phyloP scores from a whole-genome alignment of 176 grass and related monocot species.

The barley (Hordeum vulgare) region MorexV3_pseudomolecules_assembly NC_058518.1:478026197-478026696 shows the following conservation, averaged over 20 bases:
- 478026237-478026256: neutral
- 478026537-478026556: neutral
- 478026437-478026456: conserved; percentile 16
- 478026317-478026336: neutral
- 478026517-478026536: neutral
- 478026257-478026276: neutral
- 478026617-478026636: neutral
- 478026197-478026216: too few species aligned
- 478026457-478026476: neutral
- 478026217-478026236: neutral
- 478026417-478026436: neutral
- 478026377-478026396: neutral
- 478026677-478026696: neutral
- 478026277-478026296: neutral
- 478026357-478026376: neutral
- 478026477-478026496: neutral
- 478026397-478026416: neutral
- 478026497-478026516: conserved; percentile 17
- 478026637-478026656: neutral
- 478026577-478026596: neutral
- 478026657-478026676: neutral
- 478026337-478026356: neutral
- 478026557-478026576: conserved; percentile 1
- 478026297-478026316: neutral
- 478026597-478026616: conserved; percentile 21